Conservation (phyloP, 2,329 filamentous ascomycete species). For the Zymoseptoria tritici region DNA sequence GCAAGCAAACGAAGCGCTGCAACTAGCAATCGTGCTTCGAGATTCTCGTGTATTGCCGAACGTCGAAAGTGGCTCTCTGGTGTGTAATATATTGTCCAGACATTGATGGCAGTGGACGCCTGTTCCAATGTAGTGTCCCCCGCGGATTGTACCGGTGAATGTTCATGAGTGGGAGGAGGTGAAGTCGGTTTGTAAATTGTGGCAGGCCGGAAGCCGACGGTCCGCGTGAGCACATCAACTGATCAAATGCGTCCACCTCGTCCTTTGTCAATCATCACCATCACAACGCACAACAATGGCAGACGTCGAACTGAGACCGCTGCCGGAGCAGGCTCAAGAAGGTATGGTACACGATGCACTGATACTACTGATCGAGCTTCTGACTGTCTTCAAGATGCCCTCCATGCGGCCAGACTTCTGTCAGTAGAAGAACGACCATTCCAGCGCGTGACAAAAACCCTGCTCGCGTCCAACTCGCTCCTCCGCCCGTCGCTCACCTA, state of each 20-base stretch:
- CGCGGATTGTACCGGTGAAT: not conserved
- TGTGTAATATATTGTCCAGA: not conserved
- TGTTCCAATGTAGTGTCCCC: not conserved
- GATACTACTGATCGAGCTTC: not conserved
- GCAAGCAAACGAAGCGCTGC: not conserved
- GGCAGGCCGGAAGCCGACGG: not conserved
- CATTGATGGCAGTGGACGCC: not conserved
- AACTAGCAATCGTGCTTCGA: not conserved
- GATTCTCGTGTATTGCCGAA: not conserved
- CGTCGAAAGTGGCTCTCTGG: not conserved
- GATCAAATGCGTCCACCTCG: not conserved
- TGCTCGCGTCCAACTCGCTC: constrained; percentile 62
- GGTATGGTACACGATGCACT: constrained; percentile 4
- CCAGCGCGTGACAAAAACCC: constrained; percentile 75
- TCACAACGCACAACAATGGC: not conserved
- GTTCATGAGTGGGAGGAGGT: not conserved
- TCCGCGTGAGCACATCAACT: not conserved
- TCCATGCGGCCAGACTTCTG: constrained; percentile 80
- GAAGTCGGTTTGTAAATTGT: not conserved
- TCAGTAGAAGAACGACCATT: constrained; percentile 90
- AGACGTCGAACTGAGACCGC: constrained; percentile 5
- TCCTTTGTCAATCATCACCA: not conserved
- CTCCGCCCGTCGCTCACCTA: constrained; percentile 46
- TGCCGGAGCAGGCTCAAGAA: constrained; percentile 25
- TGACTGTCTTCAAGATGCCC: constrained; percentile 49